phyloP scores from a whole-genome alignment of 2,329 filamentous ascomycete genomes.

The Madurella fahalii region DNA sequence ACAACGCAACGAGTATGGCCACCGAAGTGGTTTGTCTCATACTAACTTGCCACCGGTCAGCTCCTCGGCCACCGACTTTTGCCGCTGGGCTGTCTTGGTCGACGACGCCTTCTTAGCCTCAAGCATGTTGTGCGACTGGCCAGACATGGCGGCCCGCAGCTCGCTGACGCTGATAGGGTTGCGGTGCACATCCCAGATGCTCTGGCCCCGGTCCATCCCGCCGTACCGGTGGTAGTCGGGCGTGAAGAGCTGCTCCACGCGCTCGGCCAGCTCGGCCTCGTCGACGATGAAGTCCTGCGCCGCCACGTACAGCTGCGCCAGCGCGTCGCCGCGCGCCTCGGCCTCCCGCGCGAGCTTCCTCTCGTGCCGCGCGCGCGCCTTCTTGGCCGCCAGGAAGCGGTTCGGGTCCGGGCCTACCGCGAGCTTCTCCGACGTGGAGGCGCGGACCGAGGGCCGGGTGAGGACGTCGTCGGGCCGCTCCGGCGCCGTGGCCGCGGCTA shows the following conservation, averaged over 20 bases:
- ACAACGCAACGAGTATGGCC: background rate
- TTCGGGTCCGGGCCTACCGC: constrained; percentile 57
- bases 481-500: constrained; percentile 53
- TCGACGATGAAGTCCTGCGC: constrained; percentile 82
- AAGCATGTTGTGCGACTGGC: constrained; percentile 32
- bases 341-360: constrained; percentile 48
- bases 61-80: constrained; percentile 54
- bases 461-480: constrained; percentile 73
- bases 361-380: constrained; percentile 38
- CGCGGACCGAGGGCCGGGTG: constrained; percentile 63
- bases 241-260: constrained; percentile 73
- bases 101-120: constrained; percentile 37
- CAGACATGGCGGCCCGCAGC: constrained; percentile 40
- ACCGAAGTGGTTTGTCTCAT: constrained; percentile 26
- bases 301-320: constrained; percentile 88
- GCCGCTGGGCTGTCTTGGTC: constrained; percentile 46
- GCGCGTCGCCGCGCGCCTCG: constrained; percentile 60
- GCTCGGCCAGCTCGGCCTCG: constrained; percentile 68
- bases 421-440: constrained; percentile 46
- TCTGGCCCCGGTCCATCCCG: constrained; percentile 40
- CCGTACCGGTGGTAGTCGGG: constrained; percentile 41
- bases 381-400: constrained; percentile 52
- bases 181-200: constrained; percentile 50
- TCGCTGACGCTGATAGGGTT: constrained; percentile 42
- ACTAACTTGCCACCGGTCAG: constrained; percentile 56